Base-by-base conservation (phyloP, 1,284 basidiomycete genomes). In the Tilletia indica region DNA sequence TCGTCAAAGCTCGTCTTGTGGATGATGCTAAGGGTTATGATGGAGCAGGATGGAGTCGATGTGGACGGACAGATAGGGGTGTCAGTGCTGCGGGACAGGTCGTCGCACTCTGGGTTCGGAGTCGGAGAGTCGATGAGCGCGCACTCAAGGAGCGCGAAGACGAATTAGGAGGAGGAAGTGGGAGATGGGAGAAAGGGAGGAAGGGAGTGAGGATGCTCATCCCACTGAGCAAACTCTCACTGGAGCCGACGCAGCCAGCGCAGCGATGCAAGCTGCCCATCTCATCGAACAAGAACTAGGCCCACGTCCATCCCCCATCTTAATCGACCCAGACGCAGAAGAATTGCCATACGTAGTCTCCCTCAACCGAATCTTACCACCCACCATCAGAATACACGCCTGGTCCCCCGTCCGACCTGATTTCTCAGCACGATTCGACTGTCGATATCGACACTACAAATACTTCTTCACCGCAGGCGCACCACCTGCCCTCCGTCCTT, bases 41-140 rank as follows among this genome's bases (percentile, higher is more conserved):
- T 4, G 83, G 91, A 0, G 94, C 93, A 80, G 93, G 89, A 34
- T 99, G 93, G 89, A 91, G 92, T 80, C 88, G 90, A 72, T 98
- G 96, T 85, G 96, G 96, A 12, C 86, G 97, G 77, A 99, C 96
- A 34, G 96, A 99, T 87, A 88, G 91, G 48, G 96, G 97, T 0
- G 96, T 99, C 67, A 95, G 93, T 82, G 93, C 92, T 54, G 93
- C 92, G 5, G 94, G 94, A 1, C 96, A 99, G 84, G 95, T 99
- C 47, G 88, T 98, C 54, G 93, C 92, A 69, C 87, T 99, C 0
- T 96, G 93, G 92, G 75, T 82, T 1, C 67, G 82, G 12, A 82
- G 81, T 67, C 73, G 72, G 63, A 77, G 76, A 54, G 71, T 82
- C 42, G 78, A 84, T 63, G 75, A 82, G 49, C 78, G 81, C 68